Evolutionary conservation across 2,329 filamentous ascomycete genomes (phyloP).

Genomic region (Ascochyta lentis): DNA sequence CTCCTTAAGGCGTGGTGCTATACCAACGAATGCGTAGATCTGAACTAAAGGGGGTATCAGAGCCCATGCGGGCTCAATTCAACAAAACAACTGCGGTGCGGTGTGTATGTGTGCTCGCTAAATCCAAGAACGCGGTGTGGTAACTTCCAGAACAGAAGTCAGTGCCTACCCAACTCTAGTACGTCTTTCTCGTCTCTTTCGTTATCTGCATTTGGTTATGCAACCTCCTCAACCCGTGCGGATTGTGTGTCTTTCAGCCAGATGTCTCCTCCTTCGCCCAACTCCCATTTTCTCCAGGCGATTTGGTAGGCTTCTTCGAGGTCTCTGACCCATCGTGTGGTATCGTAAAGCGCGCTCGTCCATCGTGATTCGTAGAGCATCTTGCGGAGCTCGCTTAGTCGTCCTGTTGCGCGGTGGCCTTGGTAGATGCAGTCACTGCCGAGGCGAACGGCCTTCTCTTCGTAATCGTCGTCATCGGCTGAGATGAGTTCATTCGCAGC

Average conservation of each 20-base stretch:
- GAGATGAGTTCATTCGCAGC: constrained; percentile 81
- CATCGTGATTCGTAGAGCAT: constrained; percentile 84
- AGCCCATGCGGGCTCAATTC: constrained; percentile 9
- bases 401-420: constrained; percentile 58
- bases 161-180: not conserved
- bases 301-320: constrained; percentile 86
- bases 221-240: constrained; percentile 1
- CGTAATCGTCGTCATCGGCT: constrained; percentile 80
- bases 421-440: constrained; percentile 41
- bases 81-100: constrained; percentile 13
- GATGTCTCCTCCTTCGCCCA: constrained; percentile 88
- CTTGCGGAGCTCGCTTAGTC: constrained; percentile 78
- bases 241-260: constrained; percentile 62
- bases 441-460: constrained; percentile 61
- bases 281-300: constrained; percentile 88
- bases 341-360: constrained; percentile 89
- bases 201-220: not conserved
- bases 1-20: not conserved
- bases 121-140: constrained; percentile 12
- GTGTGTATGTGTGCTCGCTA: constrained; percentile 20
- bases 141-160: constrained; percentile 6
- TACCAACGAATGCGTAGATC: constrained; percentile 10
- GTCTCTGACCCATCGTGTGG: constrained; percentile 86
- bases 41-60: constrained; percentile 15
- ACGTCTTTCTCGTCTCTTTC: not conserved